These are phyloP conservation scores for Corynascus novoguineensis DNA, from an alignment of 495 filamentous ascomycete species.

Conservation along the genomic window DNA sequence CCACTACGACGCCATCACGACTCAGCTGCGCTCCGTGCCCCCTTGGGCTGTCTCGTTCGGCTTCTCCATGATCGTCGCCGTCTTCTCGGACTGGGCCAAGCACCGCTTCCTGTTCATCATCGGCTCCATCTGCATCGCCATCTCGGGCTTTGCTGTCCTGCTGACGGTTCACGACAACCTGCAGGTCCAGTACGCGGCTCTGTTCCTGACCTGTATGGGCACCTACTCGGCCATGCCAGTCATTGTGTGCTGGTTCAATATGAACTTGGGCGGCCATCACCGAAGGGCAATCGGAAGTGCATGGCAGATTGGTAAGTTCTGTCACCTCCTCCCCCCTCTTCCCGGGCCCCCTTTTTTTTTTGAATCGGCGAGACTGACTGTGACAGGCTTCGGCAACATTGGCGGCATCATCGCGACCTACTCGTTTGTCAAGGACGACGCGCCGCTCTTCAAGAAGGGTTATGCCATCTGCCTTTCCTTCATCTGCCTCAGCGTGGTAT, in stretches of 20 bases:
- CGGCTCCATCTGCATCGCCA: constrained; percentile 55
- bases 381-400: constrained; percentile 73
- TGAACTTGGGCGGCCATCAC: constrained; percentile 87
- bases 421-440: constrained; percentile 68
- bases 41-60: constrained; percentile 75
- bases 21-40: constrained; percentile 78
- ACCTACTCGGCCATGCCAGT: constrained; percentile 73
- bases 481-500: constrained; percentile 56
- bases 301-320: constrained; percentile 63
- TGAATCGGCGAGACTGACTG: background rate
- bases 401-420: constrained; percentile 90
- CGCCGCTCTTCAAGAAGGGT: constrained; percentile 63
- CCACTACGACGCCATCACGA: constrained; percentile 60
- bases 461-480: constrained; percentile 78
- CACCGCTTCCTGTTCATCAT: constrained; percentile 75
- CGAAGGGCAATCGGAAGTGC: constrained; percentile 75
- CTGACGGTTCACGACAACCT: constrained; percentile 52
- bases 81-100: constrained; percentile 57
- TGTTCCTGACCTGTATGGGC: constrained; percentile 66
- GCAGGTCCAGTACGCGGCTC: constrained; percentile 61
- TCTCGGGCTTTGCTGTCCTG: constrained; percentile 69
- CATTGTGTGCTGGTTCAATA: constrained; percentile 87
- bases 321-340: background rate
- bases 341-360: background rate
- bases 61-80: constrained; percentile 70